A percentile compares a stretch with the other conserved stretches of the same genome.
phyloP scores from a whole-genome alignment of 2,329 filamentous ascomycete species.

The Colletotrichum cereale region DNA sequence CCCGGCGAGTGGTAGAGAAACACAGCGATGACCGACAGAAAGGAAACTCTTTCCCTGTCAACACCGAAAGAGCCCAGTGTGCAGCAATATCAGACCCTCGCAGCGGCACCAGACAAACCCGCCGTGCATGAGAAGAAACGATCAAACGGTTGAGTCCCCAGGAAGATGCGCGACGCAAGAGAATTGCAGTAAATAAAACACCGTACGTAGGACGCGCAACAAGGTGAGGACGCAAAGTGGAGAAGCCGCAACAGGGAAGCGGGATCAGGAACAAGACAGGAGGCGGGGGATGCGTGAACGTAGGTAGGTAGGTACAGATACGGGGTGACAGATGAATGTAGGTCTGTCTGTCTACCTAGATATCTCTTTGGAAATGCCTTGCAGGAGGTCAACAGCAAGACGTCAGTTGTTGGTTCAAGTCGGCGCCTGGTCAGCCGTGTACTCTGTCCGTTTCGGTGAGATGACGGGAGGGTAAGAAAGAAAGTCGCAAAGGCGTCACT shows the following conservation, averaged over 20 bases:
- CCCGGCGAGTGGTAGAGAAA: conserved; percentile 8
- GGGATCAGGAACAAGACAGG: neutral
- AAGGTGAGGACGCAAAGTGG: neutral
- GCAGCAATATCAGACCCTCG: conserved; percentile 21
- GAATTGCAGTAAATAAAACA: conserved; percentile 4
- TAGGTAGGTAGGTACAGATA: neutral
- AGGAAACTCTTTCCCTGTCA: neutral
- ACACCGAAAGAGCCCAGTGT: neutral
- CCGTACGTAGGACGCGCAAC: neutral
- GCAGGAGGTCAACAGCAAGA: neutral
- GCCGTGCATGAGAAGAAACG: conserved; percentile 19
- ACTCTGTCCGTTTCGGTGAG: conserved; percentile 7
- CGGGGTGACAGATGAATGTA: neutral
- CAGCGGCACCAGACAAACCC: conserved; percentile 12
- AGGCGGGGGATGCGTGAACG: conserved; percentile 10
- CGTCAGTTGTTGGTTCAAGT: neutral
- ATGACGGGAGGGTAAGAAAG: conserved; percentile 16
- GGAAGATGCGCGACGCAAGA: conserved; percentile 6
- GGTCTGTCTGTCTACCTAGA: too few species aligned
- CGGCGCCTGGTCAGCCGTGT: conserved; percentile 11
- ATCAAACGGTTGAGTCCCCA: neutral
- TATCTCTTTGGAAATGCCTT: neutral
- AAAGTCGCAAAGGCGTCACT: conserved; percentile 36
- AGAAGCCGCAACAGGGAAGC: neutral
- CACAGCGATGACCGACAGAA: neutral